Base-by-base conservation (phyloP, 345 rosid species). In the Corymbia maculata region DNA sequence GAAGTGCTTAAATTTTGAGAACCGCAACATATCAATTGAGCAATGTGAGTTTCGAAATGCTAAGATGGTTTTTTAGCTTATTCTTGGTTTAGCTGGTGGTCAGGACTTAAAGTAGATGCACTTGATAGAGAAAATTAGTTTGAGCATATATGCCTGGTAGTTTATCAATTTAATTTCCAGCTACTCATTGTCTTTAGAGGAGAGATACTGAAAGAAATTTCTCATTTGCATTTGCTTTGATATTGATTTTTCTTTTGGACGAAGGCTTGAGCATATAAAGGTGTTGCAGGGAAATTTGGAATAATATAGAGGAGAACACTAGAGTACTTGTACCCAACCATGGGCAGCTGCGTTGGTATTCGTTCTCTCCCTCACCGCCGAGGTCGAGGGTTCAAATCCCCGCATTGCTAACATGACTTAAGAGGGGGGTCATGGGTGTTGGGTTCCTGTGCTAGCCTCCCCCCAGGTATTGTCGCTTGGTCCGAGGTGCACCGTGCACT, bases 1-100 rank as follows among this genome's bases (percentile, higher is more conserved):
- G 99, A 98, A 93, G 92, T 92, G 94, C 93, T 93, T 98, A 93
- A 94, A 96, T 92, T 97, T 98, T 91, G 96, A 96, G 91, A 92
- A 95, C 88, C 93, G 91, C 88, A 95, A 94, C 88, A 94, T 97
- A 88, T 95, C 98, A 47, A 79, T 93, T 22, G 98, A 96, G 87
- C 98, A 96, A 91, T 97, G 99, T 98, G 93, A 95, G 99, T 92
- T 87, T 70, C 86, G 52, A 28, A 49, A 42, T 75, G 47, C 84
- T 21, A 75, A 75, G 49, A 19, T 42, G 28, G 19, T 9, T 19
- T 75, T 75, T 75, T 42, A 19, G 84, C 45, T 42, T 75, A 36
- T 75, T 75, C 28, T 75, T 36, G 5, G 49, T 75, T 75, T 36
- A 75, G 84, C 84, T 10, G 13, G 84, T 42, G 49, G 28, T 36